Base-by-base conservation (phyloP, 1,139 yeast genomes). In the Blastobotrys buckinghamii region DNA sequence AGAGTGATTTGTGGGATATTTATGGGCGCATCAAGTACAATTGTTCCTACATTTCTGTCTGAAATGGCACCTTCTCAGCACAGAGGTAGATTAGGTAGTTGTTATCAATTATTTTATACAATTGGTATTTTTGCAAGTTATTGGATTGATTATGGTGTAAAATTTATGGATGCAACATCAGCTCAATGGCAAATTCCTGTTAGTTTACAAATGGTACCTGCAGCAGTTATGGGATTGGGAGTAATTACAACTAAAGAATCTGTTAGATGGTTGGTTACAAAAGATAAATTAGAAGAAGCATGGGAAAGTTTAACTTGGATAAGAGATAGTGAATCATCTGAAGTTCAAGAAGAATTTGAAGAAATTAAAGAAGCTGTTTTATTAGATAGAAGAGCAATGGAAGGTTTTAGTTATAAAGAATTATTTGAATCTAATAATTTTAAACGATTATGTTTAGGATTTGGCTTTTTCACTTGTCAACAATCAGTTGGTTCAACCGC, bases 401-500 rank as follows among this genome's bases (percentile, higher is more conserved):
- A 15, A 12, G 50, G 47, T 13, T 35, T 43, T 27, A 13, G 37
- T 2, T 17, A 30, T n/a, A 36, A 26, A 24, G 49, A 47, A 35
- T 17, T 42, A 9, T 33, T 47, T n/a, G 40, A 38, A 24, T 17
- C 39, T 33, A 32, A 22, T 9, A 52, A 42, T 38, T 9, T 22
- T 3, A 48, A 44, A 36, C 45, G 55, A 27, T 45, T 50, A 5
- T 10, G 50, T 16, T 30, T 52, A 20, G 57, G 55, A 12, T 47
- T 48, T 24, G 38, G 39, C 6, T 37, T 52, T 10, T 68, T 72
- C 65, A 74, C 79, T 59, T 77, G 80, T 71, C 86, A 81, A 68
- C 87, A 82, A 67, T 75, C 80, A 68, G 79, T 85, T 50, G 88
- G 87, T 70, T 72, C 80, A 54, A 82, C 82, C 66, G 82, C 81